Conservation (phyloP, 192 early-diverging fungal species). For the Rhizophagus clarus region DNA sequence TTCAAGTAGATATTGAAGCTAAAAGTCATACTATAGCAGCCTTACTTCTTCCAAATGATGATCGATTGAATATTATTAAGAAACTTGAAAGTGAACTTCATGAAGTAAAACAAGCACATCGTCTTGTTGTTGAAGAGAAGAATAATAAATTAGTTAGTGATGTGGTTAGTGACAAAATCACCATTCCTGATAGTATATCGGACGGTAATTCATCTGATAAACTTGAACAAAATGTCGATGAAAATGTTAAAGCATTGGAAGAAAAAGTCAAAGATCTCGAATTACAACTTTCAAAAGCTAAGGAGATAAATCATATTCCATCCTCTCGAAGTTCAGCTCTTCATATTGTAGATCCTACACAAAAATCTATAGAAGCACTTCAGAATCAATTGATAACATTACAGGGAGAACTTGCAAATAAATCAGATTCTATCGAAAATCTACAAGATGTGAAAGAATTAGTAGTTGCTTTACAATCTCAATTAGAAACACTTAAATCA, state of each 20-base stretch:
- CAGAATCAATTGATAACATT: not conserved
- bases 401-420: slow-evolving; percentile 15
- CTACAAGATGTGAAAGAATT: not conserved
- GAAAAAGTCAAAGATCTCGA: slow-evolving; percentile 24
- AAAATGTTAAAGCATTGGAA: slow-evolving; percentile 11
- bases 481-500: slow-evolving; percentile 15
- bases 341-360: slow-evolving; percentile 1
- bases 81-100: slow-evolving; percentile 19
- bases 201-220: not conserved
- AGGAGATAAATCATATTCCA: slow-evolving; percentile 4
- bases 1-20: slow-evolving; percentile 23
- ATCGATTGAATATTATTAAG: slow-evolving; percentile 1
- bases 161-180: not conserved
- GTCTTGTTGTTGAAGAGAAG: not conserved
- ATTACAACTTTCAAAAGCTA: slow-evolving; percentile 8
- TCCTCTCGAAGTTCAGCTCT: not conserved
- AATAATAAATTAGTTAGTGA: not conserved
- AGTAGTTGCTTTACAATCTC: not conserved
- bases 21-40: slow-evolving; percentile 30
- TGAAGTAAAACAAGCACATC: slow-evolving; percentile 21
- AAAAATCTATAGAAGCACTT: slow-evolving; percentile 15
- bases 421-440: not conserved
- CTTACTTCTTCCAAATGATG: slow-evolving; percentile 8
- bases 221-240: slow-evolving; percentile 20
- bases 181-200: not conserved